phyloP scores from a whole-genome alignment of 75 land plant species.

The Gnetum montanum region DNA sequence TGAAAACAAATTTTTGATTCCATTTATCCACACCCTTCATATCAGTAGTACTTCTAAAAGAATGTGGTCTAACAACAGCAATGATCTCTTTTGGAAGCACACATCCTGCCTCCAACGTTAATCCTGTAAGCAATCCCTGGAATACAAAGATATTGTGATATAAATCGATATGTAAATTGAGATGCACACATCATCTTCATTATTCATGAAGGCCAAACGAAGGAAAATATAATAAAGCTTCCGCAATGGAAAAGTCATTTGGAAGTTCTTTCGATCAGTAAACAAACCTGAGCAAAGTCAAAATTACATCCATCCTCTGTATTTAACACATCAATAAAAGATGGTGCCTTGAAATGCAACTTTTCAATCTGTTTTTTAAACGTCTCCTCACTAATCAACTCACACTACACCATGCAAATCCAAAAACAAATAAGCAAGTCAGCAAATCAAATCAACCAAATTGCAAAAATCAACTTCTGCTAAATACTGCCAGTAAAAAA shows the following conservation, averaged over 20 bases:
- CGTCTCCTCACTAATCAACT: conserved; percentile 8
- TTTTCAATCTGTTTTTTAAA: conserved; percentile 33
- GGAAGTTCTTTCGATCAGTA: too few species aligned
- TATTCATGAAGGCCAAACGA: too few species aligned
- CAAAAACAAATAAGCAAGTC: background rate
- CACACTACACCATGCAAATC: conserved; percentile 14
- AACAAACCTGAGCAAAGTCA: conserved; percentile 34
- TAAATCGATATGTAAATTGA: too few species aligned
- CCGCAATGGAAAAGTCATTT: too few species aligned
- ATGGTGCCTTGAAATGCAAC: conserved; percentile 24
- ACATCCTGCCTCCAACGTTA: conserved; percentile 28
- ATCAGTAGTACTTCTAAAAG: conserved; percentile 7
- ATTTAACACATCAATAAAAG: conserved; percentile 25
- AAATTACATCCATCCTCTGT: conserved; percentile 18
- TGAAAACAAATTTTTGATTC: conserved; percentile 40
- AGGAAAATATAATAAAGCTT: too few species aligned
- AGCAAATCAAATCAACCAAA: too few species aligned
- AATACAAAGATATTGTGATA: too few species aligned
- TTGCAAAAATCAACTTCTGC: background rate
- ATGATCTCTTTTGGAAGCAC: conserved; percentile 32
- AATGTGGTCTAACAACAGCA: conserved; percentile 48
- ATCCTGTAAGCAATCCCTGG: conserved; percentile 20
- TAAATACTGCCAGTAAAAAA: background rate
- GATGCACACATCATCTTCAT: too few species aligned
- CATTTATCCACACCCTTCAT: conserved; percentile 3